Base-by-base conservation (phyloP, 2,329 filamentous ascomycete species). In the Tolypocladium paradoxum region DNA sequence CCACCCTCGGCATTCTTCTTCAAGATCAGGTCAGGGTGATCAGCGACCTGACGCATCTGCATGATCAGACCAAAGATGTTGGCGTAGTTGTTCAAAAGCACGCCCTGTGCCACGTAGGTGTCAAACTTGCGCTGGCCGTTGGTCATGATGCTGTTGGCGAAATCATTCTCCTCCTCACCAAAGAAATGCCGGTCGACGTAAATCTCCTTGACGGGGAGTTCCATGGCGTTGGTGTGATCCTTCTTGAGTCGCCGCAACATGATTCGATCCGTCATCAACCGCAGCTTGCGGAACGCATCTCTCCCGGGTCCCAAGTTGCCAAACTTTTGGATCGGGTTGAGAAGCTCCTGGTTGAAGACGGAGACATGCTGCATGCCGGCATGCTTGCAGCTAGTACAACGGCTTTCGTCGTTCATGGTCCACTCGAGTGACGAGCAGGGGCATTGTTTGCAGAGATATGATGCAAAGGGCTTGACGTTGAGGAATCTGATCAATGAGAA, bases 41-140 rank as follows among this genome's bases (percentile, higher is more conserved):
- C 93, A 8, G 93, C 90, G 29, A 96, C 89, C 72, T 99, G 93
- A 53, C 93, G 87, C 92, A 99, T 97, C 69, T 96, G 91, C 90
- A 97, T 97, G 65, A 99, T 96, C 53, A 99, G 79, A 65, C 91
- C 92, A 63, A 99, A 99, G 59, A 99, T 97, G 68, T 99, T 99
- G 73, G 93, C 93, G 61, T 97, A 97, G 66, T 96, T 96, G 76
- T 97, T 90, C 56, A 99, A 79, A 70, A 99, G 83, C 22, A 97
- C 92, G 73, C 90, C 91, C 58, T 90, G 88, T 20, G 90, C 87
- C 37, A 97, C 93, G 60, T 97, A 99, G 0, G 91, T 97, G 64
- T 97, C 89, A 60, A 97, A 99, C 62, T 90, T 85, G 56, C 93
- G 86, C 54, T 85, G 82, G 8, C 88, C 87, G 65, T 88, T 95